Base-by-base conservation (phyloP, 106 monocot species). In the Platanthera zijinensis region DNA sequence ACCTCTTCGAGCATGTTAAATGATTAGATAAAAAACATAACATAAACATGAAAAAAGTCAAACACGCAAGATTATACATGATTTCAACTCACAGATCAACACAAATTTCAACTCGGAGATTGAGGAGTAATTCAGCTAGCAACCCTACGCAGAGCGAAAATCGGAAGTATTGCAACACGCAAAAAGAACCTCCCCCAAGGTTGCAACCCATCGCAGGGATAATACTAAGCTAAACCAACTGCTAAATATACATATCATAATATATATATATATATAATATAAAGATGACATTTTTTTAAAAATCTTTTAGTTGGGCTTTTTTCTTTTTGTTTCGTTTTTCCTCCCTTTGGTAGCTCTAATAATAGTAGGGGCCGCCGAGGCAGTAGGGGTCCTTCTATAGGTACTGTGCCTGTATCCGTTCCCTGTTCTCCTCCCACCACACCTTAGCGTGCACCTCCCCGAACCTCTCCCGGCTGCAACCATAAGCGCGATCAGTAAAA, bases 381-480 rank as follows among this genome's bases (percentile, higher is more conserved):
- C 25, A 25, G 25, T 25, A 25, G 25, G 25, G 25, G 25, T 25
- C 25, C 25, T 0, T 25, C 57, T 76, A 97, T 0, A 96, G 90
- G 67, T 96, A 93, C 48, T 96, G 96, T 2, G 90, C 77, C 78
- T 90, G 93, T 83, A 96, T 96, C 74, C 96, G 81, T 48, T 93
- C 96, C 66, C 90, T 78, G 80, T 96, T 93, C 76, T 93, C 85
- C 75, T 96, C 93, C 96, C 96, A 96, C 96, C 96, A 96, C 79
- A 85, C 79, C 85, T 96, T 96, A 8, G 96, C 96, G 51, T 90
- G 84, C 52, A 88, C 88, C 85, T 96, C 96, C 14, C 90, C 93
- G 52, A 96, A 96, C 79, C 82, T 83, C 48, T 96, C 96, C 15
- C 96, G 90, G 74, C 96, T 96, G 89, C 86, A 68, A 50, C 57